Evolutionary conservation across 2,329 filamentous ascomycete species (phyloP).

Genomic region (Fusarium multiceps): DNA sequence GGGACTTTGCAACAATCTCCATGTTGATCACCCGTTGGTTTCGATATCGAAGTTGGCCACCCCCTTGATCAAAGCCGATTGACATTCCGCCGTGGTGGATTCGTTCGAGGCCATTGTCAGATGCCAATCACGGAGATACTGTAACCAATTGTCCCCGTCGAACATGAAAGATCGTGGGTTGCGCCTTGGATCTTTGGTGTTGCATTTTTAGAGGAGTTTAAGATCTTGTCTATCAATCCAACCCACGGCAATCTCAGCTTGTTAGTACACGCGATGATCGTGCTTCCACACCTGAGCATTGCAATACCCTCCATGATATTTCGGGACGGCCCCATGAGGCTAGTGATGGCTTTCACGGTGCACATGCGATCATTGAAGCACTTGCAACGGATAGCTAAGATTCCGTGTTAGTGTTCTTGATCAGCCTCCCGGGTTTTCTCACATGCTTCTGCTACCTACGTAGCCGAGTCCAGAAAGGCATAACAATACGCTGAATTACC

Average conservation of each 20-base stretch:
- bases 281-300: neutral
- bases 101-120: neutral
- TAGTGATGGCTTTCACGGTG: neutral
- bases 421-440: neutral
- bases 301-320: neutral
- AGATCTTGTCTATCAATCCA: conserved; percentile 6
- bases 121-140: neutral
- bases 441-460: neutral
- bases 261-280: neutral
- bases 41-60: conserved; percentile 3
- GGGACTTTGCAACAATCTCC: conserved; percentile 14
- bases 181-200: conserved; percentile 11
- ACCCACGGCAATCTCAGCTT: neutral
- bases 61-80: neutral
- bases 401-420: conserved; percentile 3
- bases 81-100: neutral
- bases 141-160: neutral
- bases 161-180: conserved; percentile 4
- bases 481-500: neutral
- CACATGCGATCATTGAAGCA: conserved; percentile 1
- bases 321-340: conserved; percentile 1
- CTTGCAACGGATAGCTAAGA: neutral
- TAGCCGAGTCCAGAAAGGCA: neutral
- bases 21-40: conserved; percentile 24
- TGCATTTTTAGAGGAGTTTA: neutral